These are phyloP conservation scores for Musa beccarii DNA, from an alignment of 176 grass and related monocot species.

Conservation along the genomic window DNA sequence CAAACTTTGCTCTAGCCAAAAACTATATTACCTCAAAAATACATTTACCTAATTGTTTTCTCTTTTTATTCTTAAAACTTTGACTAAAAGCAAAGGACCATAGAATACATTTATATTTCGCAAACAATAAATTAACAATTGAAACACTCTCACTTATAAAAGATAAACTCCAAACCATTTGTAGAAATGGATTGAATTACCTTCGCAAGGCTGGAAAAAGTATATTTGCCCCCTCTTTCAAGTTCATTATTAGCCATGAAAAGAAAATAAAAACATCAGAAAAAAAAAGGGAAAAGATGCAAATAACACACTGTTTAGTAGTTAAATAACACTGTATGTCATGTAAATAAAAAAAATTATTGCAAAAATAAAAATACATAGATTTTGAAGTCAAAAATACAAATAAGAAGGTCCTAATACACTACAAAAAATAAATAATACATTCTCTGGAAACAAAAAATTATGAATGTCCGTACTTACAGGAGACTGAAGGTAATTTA, in stretches of 20 bases:
- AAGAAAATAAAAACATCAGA: background rate
- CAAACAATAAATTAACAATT: too few species aligned
- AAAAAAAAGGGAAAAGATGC: background rate
- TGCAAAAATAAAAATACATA: background rate
- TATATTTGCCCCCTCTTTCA: background rate
- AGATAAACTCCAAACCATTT: too few species aligned
- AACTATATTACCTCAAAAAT: too few species aligned
- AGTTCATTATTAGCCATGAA: background rate
- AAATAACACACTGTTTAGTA: background rate
- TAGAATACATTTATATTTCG: too few species aligned
- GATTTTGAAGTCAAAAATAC: background rate
- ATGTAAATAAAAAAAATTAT: background rate
- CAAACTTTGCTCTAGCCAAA: too few species aligned
- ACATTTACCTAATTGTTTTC: too few species aligned
- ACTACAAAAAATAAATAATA: background rate
- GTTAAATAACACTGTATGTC: background rate
- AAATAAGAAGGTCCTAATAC: background rate
- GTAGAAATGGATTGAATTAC: too few species aligned
- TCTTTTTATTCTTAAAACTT: too few species aligned
- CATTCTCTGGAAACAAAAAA: background rate
- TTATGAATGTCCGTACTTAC: slow-evolving; percentile 31
- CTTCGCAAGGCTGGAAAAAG: too few species aligned
- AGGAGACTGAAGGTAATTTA: slow-evolving; percentile 64
- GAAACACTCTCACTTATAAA: too few species aligned
- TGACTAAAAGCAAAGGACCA: too few species aligned